phyloP scores from a whole-genome alignment of 176 grass and related monocot genomes.

The Zea mays region DNA sequence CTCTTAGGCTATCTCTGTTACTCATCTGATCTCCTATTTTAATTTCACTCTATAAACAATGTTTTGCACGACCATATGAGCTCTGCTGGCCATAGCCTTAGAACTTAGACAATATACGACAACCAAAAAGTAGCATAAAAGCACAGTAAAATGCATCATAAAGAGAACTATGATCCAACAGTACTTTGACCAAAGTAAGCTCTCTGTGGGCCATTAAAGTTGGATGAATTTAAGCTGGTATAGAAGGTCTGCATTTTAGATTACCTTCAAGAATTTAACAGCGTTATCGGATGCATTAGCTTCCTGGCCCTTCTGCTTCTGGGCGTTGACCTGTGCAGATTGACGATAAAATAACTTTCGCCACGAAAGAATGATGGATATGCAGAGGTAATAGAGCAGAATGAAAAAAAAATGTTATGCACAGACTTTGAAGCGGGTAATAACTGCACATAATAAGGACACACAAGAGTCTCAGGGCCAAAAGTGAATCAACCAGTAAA shows the following conservation, averaged over 20 bases:
- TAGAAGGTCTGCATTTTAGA: neutral
- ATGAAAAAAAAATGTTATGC: neutral
- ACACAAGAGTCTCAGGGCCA: too few relatives aligned
- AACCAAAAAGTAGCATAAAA: neutral
- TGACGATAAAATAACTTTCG: neutral
- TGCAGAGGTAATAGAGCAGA: neutral
- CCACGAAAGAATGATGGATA: neutral
- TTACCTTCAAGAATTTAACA: slow-evolving; percentile 83
- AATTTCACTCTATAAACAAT: too few relatives aligned
- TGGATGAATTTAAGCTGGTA: neutral
- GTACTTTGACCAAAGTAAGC: too few relatives aligned
- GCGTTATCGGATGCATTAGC: slow-evolving; percentile 46
- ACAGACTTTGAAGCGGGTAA: too few relatives aligned
- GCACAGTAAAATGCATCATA: too few relatives aligned
- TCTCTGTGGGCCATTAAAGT: neutral
- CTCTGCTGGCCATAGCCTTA: too few relatives aligned
- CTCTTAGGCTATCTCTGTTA: too few relatives aligned
- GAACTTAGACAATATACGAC: neutral
- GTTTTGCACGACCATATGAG: too few relatives aligned
- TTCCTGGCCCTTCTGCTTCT: slow-evolving; percentile 81
- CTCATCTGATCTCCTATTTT: too few relatives aligned
- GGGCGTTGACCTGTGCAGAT: slow-evolving; percentile 41
- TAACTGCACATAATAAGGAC: too few relatives aligned
- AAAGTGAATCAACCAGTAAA: neutral
- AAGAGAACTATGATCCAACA: neutral